Percentiles rank a stretch among this genome's conserved stretches.
Evolutionary conservation across 1,139 yeast genomes (phyloP).

Genomic region (Scheffersomyces segobiensis): DNA sequence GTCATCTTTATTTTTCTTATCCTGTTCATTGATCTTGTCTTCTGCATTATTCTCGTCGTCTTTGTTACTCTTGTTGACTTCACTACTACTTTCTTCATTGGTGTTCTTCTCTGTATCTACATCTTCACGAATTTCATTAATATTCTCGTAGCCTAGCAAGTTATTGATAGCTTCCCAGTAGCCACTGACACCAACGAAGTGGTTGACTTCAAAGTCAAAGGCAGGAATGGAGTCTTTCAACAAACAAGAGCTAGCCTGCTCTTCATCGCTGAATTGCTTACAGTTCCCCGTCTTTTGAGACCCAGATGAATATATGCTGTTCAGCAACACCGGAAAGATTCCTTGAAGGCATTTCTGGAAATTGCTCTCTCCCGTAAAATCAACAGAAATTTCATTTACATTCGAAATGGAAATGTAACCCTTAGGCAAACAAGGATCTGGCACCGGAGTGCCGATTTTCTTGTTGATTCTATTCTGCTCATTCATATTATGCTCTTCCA

Average conservation of each 20-base stretch:
- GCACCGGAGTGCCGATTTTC: slow-evolving; percentile 25
- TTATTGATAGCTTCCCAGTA: slow-evolving; percentile 73
- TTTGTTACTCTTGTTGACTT: not conserved
- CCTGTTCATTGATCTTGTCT: slow-evolving; percentile 10
- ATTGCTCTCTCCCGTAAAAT: slow-evolving; percentile 61
- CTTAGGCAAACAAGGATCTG: slow-evolving; percentile 67
- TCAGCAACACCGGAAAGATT: slow-evolving; percentile 54
- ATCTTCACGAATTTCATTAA: slow-evolving; percentile 14
- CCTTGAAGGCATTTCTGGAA: slow-evolving; percentile 53
- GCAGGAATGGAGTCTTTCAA: slow-evolving; percentile 58
- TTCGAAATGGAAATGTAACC: slow-evolving; percentile 31
- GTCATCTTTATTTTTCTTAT: slow-evolving; percentile 10
- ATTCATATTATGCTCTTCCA: slow-evolving; percentile 14
- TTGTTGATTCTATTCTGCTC: slow-evolving; percentile 9
- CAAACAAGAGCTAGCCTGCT: slow-evolving; percentile 49
- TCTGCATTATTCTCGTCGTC: not conserved
- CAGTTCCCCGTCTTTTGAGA: slow-evolving; percentile 21
- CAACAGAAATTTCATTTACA: slow-evolving; percentile 27
- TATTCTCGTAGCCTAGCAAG: slow-evolving; percentile 33
- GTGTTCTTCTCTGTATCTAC: slow-evolving; percentile 2
- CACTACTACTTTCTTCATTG: slow-evolving; percentile 12
- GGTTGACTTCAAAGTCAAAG: slow-evolving; percentile 66
- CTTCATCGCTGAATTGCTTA: slow-evolving; percentile 29
- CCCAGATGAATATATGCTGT: slow-evolving; percentile 26
- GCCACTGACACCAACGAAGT: slow-evolving; percentile 79